These are phyloP conservation scores for Stenogyne calaminthoides DNA, from an alignment of 305 asterid species.

Conservation along the genomic window DNA sequence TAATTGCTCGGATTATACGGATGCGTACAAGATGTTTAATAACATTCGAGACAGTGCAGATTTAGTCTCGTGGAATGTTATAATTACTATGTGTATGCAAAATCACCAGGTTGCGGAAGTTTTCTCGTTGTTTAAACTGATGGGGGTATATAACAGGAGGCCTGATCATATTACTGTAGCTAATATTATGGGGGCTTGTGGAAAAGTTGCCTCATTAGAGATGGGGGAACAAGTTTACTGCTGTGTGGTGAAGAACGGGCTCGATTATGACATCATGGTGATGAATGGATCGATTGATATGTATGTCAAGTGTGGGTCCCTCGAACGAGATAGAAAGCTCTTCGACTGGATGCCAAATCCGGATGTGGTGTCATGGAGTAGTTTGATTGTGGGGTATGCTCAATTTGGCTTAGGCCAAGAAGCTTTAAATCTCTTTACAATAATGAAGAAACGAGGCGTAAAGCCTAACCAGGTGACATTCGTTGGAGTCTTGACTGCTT, in stretches of 20 bases:
- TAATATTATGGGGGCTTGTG: constrained; percentile 57
- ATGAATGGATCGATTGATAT: constrained; percentile 64
- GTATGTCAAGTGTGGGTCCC: constrained; percentile 75
- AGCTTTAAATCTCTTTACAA: constrained; percentile 54
- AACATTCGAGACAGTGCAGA: constrained; percentile 50
- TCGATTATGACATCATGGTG: constrained; percentile 43
- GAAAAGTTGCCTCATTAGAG: constrained; percentile 56
- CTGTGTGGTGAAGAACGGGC: constrained; percentile 47
- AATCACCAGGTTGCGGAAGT: constrained; percentile 46
- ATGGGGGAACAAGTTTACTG: constrained; percentile 57
- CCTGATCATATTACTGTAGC: constrained; percentile 61
- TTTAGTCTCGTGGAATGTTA: constrained; percentile 76
- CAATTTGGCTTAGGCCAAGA: constrained; percentile 64
- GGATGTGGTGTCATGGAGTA: constrained; percentile 69
- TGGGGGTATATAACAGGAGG: constrained; percentile 45
- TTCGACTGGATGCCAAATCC: constrained; percentile 48
- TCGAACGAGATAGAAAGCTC: constrained; percentile 49
- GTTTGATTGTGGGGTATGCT: constrained; percentile 71
- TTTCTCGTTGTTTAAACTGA: constrained; percentile 52
- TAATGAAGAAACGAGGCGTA: constrained; percentile 54
- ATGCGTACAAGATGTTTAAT: constrained; percentile 53
- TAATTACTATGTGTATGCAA: constrained; percentile 56
- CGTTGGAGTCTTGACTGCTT: constrained; percentile 76
- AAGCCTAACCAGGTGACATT: constrained; percentile 73
- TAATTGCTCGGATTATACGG: constrained; percentile 49